These are phyloP conservation scores for Glomus cerebriforme DNA, from an alignment of 192 early-diverging fungal genomes.

Conservation along the genomic window DNA sequence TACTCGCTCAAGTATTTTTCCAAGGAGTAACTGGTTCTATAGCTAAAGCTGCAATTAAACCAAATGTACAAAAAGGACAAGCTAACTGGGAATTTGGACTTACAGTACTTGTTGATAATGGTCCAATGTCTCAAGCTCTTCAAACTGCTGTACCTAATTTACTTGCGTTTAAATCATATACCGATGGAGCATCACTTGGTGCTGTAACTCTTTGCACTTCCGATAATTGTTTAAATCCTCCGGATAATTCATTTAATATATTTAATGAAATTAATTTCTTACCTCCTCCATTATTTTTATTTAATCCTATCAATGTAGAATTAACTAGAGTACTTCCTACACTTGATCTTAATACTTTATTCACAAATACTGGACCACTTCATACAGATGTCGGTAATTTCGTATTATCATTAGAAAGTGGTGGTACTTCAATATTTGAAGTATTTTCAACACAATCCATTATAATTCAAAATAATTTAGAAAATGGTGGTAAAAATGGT, in stretches of 20 bases:
- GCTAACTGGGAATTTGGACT: background rate
- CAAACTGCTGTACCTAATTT: background rate
- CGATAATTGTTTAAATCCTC: background rate
- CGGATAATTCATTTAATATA: background rate
- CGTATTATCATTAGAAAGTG: background rate
- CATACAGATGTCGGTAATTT: background rate
- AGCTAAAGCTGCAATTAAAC: background rate
- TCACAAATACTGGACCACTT: background rate
- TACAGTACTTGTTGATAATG: background rate
- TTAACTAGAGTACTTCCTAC: background rate
- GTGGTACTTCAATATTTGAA: background rate
- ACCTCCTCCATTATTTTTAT: background rate
- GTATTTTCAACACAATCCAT: background rate
- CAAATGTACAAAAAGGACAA: background rate
- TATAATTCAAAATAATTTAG: background rate
- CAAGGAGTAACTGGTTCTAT: background rate
- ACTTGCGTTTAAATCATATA: background rate
- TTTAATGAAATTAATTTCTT: background rate
- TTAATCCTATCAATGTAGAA: background rate
- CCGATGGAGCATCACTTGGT: background rate
- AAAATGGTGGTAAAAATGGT: background rate
- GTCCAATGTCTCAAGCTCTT: constrained; percentile 1
- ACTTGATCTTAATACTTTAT: background rate
- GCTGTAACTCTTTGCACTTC: background rate
- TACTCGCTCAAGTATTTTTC: background rate